Percentiles rank a stretch among this genome's conserved stretches.
phyloP scores from a whole-genome alignment of 169 alveolate genomes.

The Blepharisma undulans region DNA sequence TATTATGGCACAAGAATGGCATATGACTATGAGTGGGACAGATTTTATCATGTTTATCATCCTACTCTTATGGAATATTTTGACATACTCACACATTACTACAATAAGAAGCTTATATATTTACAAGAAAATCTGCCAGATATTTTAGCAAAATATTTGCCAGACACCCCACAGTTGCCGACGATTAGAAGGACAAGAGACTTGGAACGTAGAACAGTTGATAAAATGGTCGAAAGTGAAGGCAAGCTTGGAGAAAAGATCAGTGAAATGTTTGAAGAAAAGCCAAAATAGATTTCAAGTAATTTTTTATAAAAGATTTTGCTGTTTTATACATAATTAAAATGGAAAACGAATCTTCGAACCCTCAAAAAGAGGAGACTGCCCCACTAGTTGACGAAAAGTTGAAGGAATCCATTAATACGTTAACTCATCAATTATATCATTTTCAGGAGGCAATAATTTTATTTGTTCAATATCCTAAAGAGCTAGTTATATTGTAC shows the following conservation, averaged over 20 bases:
- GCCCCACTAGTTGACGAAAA: not conserved
- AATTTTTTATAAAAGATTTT: too few relatives aligned
- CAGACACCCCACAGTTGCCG: not conserved
- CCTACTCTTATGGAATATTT: slow-evolving; percentile 34
- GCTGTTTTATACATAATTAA: not conserved
- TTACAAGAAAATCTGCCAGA: not conserved
- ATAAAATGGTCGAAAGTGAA: not conserved
- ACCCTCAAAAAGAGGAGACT: not conserved
- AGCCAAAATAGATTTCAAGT: not conserved
- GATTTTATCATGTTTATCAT: slow-evolving; percentile 25
- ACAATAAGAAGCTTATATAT: not conserved
- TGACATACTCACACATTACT: not conserved
- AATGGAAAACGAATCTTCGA: not conserved
- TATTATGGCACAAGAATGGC: slow-evolving; percentile 6
- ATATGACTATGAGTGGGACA: slow-evolving; percentile 36
- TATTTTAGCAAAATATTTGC: not conserved
- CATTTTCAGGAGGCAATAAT: not conserved
- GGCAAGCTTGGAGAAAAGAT: not conserved
- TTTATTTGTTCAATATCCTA: not conserved
- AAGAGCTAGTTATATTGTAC: not conserved
- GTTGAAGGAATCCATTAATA: not conserved
- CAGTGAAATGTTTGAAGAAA: not conserved
- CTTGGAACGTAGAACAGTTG: not conserved
- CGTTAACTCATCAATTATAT: not conserved
- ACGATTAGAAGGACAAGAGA: not conserved